A percentile compares a stretch with the other conserved stretches of the same genome.
Evolutionary conservation across 140 eudicot species (phyloP).

Genomic region (Oenanthe javanica): DNA sequence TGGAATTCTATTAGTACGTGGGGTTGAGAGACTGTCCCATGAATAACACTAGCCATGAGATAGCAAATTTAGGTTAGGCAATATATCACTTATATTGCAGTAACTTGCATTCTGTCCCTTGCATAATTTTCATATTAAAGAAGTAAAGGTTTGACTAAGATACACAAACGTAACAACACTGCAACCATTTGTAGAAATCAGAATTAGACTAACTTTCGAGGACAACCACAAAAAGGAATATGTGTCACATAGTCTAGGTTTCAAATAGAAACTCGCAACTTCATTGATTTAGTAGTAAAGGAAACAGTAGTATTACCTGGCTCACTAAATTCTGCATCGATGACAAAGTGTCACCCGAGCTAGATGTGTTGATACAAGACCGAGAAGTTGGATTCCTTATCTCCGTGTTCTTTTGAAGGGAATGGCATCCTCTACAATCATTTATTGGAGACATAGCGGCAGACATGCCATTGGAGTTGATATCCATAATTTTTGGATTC

Average conservation of each 20-base stretch:
- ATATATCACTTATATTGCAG: not conserved
- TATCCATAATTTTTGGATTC: not conserved
- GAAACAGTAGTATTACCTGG: constrained; percentile 9
- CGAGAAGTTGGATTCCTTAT: constrained; percentile 1
- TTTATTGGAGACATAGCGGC: not conserved
- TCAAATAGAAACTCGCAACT: not conserved
- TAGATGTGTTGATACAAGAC: not conserved
- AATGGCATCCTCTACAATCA: not conserved
- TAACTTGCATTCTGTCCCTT: not conserved
- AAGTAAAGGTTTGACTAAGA: not conserved
- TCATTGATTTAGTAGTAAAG: not conserved
- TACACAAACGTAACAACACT: not conserved
- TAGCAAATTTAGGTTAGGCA: not conserved
- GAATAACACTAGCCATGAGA: not conserved
- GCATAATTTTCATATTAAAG: not conserved
- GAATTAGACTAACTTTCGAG: not conserved
- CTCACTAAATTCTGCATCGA: not conserved
- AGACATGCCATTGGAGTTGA: not conserved
- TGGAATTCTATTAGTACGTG: not conserved
- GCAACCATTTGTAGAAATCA: not conserved
- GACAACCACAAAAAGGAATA: not conserved
- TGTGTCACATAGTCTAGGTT: too few relatives aligned
- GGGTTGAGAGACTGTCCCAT: not conserved
- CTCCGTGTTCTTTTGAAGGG: not conserved
- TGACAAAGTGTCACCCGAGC: not conserved